phyloP scores from a whole-genome alignment of 2,329 filamentous ascomycete genomes.

The Fusarium domesticum region DNA sequence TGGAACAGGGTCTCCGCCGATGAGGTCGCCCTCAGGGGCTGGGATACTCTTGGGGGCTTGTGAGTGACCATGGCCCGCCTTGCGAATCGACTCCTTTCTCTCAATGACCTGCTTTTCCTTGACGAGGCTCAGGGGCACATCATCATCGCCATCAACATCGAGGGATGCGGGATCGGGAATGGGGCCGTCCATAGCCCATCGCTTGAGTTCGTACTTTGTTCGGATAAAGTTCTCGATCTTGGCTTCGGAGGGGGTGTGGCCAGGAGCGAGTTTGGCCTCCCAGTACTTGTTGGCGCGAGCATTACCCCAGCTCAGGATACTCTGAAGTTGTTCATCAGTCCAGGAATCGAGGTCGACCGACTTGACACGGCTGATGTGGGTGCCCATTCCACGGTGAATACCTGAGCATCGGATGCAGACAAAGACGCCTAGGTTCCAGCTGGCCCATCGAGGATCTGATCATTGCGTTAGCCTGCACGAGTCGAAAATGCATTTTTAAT shows the following conservation, averaged over 20 bases:
- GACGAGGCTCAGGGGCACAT: conserved; percentile 62
- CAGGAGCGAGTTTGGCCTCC: conserved; percentile 89
- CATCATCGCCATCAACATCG: conserved; percentile 81
- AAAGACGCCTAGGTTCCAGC: conserved; percentile 97
- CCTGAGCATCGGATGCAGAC: conserved; percentile 98
- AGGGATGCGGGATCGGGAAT: conserved; percentile 90
- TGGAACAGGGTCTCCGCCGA: conserved; percentile 70
- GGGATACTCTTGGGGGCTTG: conserved; percentile 33
- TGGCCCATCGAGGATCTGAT: conserved; percentile 94
- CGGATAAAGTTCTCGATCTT: conserved; percentile 99
- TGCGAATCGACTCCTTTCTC: conserved; percentile 56
- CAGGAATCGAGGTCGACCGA: conserved; percentile 96
- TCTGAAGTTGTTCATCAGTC: conserved; percentile 97
- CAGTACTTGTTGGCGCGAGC: conserved; percentile 97
- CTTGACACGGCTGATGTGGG: conserved; percentile 96
- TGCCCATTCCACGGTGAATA: conserved; percentile 98
- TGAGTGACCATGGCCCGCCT: conserved; percentile 53
- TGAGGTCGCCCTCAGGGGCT: conserved; percentile 68
- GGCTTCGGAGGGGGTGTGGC: conserved; percentile 89
- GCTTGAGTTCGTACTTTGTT: conserved; percentile 97
- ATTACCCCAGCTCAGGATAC: conserved; percentile 94
- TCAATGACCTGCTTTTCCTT: conserved; percentile 66
- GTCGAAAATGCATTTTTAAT: background rate
- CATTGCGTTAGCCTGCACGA: conserved; percentile 11
- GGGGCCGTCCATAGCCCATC: conserved; percentile 98